Evolutionary conservation across 2,329 filamentous ascomycete genomes (phyloP).

Genomic region (Microdochium paspali): DNA sequence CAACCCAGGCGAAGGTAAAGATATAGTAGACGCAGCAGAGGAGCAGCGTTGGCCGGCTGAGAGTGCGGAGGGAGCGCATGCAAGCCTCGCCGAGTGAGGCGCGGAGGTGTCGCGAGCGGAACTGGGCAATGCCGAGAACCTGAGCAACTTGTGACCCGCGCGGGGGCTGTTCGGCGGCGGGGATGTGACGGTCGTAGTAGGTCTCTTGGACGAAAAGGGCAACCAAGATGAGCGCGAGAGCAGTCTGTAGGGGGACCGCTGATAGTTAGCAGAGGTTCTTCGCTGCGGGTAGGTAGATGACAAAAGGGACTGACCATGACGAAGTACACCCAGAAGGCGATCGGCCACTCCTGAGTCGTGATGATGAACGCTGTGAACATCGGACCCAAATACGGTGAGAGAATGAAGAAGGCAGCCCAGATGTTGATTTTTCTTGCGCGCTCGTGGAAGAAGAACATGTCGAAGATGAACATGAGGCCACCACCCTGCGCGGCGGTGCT

Average conservation of each 20-base stretch:
- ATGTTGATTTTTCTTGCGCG: slow-evolving; percentile 39
- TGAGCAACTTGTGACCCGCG: slow-evolving; percentile 17
- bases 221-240: slow-evolving; percentile 25
- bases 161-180: slow-evolving; percentile 22
- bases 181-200: slow-evolving; percentile 35
- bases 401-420: slow-evolving; percentile 31
- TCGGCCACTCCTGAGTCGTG: slow-evolving; percentile 31
- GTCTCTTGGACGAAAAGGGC: slow-evolving; percentile 35
- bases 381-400: slow-evolving; percentile 34
- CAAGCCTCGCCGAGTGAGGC: slow-evolving; percentile 30
- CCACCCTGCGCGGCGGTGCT: slow-evolving; percentile 32
- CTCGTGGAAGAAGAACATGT: slow-evolving; percentile 53
- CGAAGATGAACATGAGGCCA: slow-evolving; percentile 43
- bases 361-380: slow-evolving; percentile 39
- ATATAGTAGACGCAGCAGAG: slow-evolving; percentile 25
- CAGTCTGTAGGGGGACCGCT: slow-evolving; percentile 20
- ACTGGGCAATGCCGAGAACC: slow-evolving; percentile 22
- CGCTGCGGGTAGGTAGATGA: background rate
- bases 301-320: slow-evolving; percentile 3
- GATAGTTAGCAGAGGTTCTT: no score
- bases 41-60: slow-evolving; percentile 28
- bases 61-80: slow-evolving; percentile 25
- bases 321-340: slow-evolving; percentile 37
- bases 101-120: slow-evolving; percentile 21
- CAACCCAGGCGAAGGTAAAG: slow-evolving; percentile 36